Base-by-base conservation (phyloP, 352 stramenopile species). In the Phytophthora fragariae region DNA sequence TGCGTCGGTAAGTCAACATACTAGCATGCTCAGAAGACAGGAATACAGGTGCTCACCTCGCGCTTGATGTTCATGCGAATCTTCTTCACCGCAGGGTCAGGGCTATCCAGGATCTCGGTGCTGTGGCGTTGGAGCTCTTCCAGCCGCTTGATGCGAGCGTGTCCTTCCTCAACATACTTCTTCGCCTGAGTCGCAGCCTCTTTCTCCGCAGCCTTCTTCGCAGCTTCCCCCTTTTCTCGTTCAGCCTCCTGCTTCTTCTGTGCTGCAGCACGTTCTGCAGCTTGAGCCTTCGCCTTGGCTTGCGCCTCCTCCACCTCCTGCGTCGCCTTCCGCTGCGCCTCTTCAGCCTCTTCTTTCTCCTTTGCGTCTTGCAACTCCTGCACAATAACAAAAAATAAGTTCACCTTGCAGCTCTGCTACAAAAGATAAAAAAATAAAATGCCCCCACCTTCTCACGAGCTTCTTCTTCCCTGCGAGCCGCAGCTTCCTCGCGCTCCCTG, bases 61-160 rank as follows among this genome's bases (percentile, higher is more conserved):
- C 84, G 75, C 62, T 84, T 84, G 57, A 95, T 92, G 27, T 92
- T 81, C 57, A 95, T 79, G 52, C 88, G 86, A 27, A 91, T 82
- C 35, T 77, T 75, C 75, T 95, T 95, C 59, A 92, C 77, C 2
- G 66, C 37, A 12, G 79, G 77, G 50, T 93, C 79, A 11, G 70
- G 62, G 44, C 65, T 88, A 17, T 79, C 81, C 4, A 90, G 70
- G 24, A 95, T 92, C 54, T 82, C 71, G 9, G 80, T 64, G 0
- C 73, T 83, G 17, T 80, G 68, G 12, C 66, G 59, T 27, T 93
- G 81, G 14, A 94, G 81, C 33, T 70, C 76, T 62, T 92, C 70
- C 47, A 93, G 62, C 1, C 82, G 79, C 29, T 80, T 74, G 1
- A 92, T 70, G 14, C 84, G 79, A 21, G 75, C 77, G 12, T 77